A percentile compares a stretch with the other conserved stretches of the same genome.
phyloP scores from a whole-genome alignment of 2,329 filamentous ascomycete species.

The Diaporthe helianthi region DNA sequence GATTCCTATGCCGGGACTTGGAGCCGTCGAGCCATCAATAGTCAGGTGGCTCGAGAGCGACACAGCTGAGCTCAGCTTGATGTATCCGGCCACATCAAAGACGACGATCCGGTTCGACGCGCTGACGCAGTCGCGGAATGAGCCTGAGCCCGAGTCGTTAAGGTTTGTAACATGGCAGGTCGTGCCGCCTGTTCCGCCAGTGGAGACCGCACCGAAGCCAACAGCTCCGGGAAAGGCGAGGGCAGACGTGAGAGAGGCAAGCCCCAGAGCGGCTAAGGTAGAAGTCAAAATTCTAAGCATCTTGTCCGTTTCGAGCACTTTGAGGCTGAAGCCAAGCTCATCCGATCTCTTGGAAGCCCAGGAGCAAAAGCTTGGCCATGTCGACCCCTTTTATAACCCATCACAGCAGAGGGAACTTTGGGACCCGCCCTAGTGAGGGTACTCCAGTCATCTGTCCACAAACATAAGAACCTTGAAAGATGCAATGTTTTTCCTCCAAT shows the following conservation, averaged over 20 bases:
- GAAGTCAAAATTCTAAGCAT: constrained; percentile 15
- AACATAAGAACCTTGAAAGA: neutral
- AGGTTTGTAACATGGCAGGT: constrained; percentile 54
- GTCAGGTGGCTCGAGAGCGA: constrained; percentile 50
- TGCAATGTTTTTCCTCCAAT: constrained; percentile 33
- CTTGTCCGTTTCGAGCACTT: neutral
- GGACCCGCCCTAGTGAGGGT: too few species aligned
- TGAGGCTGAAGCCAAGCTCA: constrained; percentile 15
- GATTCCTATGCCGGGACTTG: constrained; percentile 43
- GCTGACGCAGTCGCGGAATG: constrained; percentile 55
- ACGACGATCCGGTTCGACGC: constrained; percentile 51
- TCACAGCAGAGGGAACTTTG: neutral
- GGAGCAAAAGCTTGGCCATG: neutral
- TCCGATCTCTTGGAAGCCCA: constrained; percentile 5
- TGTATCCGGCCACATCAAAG: constrained; percentile 54
- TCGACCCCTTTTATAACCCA: neutral
- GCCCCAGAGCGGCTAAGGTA: neutral
- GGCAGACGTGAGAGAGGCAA: constrained; percentile 7
- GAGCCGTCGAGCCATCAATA: constrained; percentile 56
- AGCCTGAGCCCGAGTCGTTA: constrained; percentile 52
- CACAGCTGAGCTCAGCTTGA: constrained; percentile 50
- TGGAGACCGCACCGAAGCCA: constrained; percentile 54
- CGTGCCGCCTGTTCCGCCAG: constrained; percentile 51
- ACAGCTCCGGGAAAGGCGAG: constrained; percentile 54
- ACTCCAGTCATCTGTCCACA: neutral